phyloP scores from a whole-genome alignment of 2,329 filamentous ascomycete species.

The Exophiala aquamarina region DNA sequence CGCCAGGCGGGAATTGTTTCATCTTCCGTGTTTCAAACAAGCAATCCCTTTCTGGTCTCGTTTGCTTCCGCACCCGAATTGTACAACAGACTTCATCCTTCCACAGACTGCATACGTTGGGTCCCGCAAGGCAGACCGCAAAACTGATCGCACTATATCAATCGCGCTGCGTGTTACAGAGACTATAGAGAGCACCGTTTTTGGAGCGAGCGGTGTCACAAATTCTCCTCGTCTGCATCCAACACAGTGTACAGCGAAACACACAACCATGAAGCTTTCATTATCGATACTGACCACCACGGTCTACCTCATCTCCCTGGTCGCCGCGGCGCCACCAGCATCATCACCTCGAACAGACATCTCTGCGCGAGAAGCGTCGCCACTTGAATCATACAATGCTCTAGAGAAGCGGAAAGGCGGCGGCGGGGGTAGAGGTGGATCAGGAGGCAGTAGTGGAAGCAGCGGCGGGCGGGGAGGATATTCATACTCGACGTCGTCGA shows the following conservation, averaged over 20 bases:
- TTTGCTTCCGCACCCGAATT: too few species aligned
- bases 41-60: too few species aligned
- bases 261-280: slow-evolving; percentile 20
- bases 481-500: slow-evolving; percentile 27
- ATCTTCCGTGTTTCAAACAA: too few species aligned
- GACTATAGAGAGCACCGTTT: too few species aligned
- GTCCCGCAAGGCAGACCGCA: too few species aligned
- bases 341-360: slow-evolving; percentile 13
- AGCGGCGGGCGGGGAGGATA: slow-evolving; percentile 18
- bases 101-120: too few species aligned
- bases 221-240: not conserved
- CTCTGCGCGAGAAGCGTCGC: slow-evolving; percentile 13
- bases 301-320: slow-evolving; percentile 15
- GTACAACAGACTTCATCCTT: too few species aligned
- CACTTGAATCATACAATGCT: slow-evolving; percentile 15
- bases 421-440: slow-evolving; percentile 24
- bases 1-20: too few species aligned
- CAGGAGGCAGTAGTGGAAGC: slow-evolving; percentile 8
- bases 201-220: too few species aligned
- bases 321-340: slow-evolving; percentile 17
- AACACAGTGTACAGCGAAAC: not conserved
- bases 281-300: slow-evolving; percentile 9
- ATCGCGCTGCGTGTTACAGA: too few species aligned
- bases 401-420: slow-evolving; percentile 30
- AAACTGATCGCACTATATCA: too few species aligned